Evolutionary conservation across 176 grass and related monocot species (phyloP).

Genomic region (Triticum aestivum): DNA sequence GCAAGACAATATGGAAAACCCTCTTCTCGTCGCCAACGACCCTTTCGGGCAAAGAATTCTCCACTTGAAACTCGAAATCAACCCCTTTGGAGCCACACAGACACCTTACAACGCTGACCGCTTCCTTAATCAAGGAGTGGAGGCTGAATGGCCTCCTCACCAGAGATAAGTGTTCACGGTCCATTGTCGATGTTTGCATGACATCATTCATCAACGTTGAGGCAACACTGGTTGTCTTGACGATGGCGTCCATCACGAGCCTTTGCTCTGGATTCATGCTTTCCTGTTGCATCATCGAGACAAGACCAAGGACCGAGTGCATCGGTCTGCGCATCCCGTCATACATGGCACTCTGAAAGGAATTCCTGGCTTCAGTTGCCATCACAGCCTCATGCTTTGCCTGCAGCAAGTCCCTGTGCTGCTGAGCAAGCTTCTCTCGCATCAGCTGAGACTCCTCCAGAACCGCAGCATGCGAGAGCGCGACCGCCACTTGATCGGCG

Average conservation of each 20-base stretch:
- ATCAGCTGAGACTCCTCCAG: constrained; percentile 83
- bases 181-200: constrained; percentile 63
- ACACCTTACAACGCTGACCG: constrained; percentile 70
- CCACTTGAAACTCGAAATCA: constrained; percentile 63
- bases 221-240: constrained; percentile 74
- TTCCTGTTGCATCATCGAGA: constrained; percentile 94
- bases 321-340: constrained; percentile 84
- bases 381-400: constrained; percentile 68
- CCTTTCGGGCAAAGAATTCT: constrained; percentile 61
- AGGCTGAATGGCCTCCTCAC: constrained; percentile 77
- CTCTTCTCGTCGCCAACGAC: constrained; percentile 88
- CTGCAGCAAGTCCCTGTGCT: constrained; percentile 56
- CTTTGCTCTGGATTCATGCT: constrained; percentile 80
- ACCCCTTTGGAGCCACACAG: constrained; percentile 69
- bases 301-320: constrained; percentile 75
- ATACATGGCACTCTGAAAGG: constrained; percentile 80
- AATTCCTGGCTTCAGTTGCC: constrained; percentile 78
- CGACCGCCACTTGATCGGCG: constrained; percentile 83
- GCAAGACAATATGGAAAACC: constrained; percentile 86
- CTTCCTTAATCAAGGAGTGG: constrained; percentile 74
- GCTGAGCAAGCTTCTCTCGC: constrained; percentile 63
- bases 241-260: constrained; percentile 71
- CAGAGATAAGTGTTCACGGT: constrained; percentile 66
- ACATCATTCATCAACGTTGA: constrained; percentile 86
- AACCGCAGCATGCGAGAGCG: constrained; percentile 72